Conservation (phyloP, 345 rosid genomes). For the Salix caprea region DNA sequence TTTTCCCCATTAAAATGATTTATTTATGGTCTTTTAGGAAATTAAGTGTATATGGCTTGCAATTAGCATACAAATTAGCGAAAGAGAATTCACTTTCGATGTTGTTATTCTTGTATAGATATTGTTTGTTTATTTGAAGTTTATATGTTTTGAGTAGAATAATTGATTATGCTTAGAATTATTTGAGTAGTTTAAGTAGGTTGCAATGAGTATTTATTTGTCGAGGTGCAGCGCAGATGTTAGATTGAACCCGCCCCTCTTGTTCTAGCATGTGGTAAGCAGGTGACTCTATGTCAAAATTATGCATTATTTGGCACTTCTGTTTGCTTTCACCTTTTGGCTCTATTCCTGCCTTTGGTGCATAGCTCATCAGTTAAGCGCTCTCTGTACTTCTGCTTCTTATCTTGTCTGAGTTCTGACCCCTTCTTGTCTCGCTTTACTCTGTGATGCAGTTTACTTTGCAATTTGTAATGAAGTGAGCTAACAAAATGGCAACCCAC, state of each 20-base stretch:
- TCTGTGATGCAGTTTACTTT: background rate
- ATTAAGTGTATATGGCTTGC: background rate
- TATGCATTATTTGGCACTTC: background rate
- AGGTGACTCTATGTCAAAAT: background rate
- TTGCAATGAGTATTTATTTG: background rate
- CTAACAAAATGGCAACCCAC: background rate
- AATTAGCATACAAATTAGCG: background rate
- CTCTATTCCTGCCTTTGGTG: background rate
- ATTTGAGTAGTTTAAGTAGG: too few species aligned
- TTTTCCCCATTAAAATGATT: background rate
- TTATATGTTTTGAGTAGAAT: background rate
- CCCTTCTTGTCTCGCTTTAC: background rate
- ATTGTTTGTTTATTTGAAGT: background rate
- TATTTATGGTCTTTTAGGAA: background rate
- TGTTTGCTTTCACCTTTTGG: background rate
- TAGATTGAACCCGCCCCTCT: background rate
- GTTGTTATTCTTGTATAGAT: background rate
- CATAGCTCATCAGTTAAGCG: background rate
- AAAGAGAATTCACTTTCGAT: background rate
- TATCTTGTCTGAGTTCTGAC: too few species aligned
- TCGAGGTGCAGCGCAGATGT: background rate
- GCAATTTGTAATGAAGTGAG: slow-evolving; percentile 2
- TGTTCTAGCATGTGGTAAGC: background rate
- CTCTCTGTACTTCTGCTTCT: background rate
- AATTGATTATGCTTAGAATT: background rate